Conservation (phyloP, 192 early-diverging fungal species). For the Coemansia sp. region DNA sequence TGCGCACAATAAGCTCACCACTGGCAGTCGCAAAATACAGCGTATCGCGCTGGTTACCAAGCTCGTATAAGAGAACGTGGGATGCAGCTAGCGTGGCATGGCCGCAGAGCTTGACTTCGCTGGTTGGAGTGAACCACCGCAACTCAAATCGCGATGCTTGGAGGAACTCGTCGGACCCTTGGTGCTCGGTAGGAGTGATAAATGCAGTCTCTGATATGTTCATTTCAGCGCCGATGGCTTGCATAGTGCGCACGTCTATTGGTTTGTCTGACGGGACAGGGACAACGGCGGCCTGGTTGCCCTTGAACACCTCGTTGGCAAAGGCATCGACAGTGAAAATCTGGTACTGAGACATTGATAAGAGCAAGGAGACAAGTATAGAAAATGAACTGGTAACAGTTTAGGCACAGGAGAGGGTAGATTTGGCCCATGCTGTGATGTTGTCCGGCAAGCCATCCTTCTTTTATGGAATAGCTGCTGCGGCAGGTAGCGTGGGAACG, state of each 20-base stretch:
- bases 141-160: slow-evolving; percentile 8
- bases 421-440: too few species aligned
- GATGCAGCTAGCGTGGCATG: slow-evolving; percentile 50
- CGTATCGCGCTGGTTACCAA: not conserved
- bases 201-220: slow-evolving; percentile 52
- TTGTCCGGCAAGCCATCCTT: not conserved
- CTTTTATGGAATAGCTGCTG: too few species aligned
- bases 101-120: slow-evolving; percentile 46
- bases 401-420: not conserved
- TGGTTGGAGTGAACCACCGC: slow-evolving; percentile 48
- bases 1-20: slow-evolving; percentile 11
- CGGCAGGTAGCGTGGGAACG: too few species aligned
- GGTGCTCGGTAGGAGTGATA: slow-evolving; percentile 8
- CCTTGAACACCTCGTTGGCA: slow-evolving; percentile 21
- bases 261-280: slow-evolving; percentile 12
- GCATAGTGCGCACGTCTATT: slow-evolving; percentile 8
- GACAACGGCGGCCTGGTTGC: slow-evolving; percentile 42
- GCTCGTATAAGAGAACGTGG: slow-evolving; percentile 29
- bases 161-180: slow-evolving; percentile 6
- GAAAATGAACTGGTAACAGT: not conserved
- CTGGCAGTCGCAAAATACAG: slow-evolving; percentile 40
- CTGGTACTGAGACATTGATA: slow-evolving; percentile 16
- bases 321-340: slow-evolving; percentile 41
- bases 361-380: not conserved
- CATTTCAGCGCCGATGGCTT: slow-evolving; percentile 39